phyloP scores from a whole-genome alignment of 371 early-diverging fungal genomes.

The Mucor piriformis region DNA sequence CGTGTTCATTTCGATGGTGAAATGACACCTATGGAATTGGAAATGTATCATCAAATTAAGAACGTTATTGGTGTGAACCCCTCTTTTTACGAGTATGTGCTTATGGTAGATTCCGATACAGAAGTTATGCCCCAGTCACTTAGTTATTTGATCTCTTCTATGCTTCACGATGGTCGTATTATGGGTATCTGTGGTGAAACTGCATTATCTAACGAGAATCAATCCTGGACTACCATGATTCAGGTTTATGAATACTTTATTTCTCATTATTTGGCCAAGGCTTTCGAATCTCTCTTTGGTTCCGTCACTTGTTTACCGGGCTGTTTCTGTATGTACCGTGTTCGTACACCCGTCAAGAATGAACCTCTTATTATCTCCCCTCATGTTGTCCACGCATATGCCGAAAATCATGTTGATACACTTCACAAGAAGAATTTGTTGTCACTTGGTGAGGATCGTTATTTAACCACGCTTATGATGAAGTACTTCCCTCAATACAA shows the following conservation, averaged over 20 bases:
- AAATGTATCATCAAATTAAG: constrained; percentile 91
- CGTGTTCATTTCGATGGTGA: constrained; percentile 92
- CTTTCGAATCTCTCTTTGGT: constrained; percentile 99
- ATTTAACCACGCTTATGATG: constrained; percentile 97
- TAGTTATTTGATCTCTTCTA: constrained; percentile 75
- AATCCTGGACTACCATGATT: constrained; percentile 95
- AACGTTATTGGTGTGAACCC: constrained; percentile 90
- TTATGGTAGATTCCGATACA: constrained; percentile 97
- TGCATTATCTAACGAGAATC: constrained; percentile 82
- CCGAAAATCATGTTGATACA: constrained; percentile 94
- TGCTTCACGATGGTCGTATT: constrained; percentile 82
- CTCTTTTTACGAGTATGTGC: constrained; percentile 86
- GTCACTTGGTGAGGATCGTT: constrained; percentile 86
- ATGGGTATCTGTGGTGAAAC: constrained; percentile 96
- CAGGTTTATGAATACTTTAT: constrained; percentile 99
- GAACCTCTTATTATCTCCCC: constrained; percentile 91
- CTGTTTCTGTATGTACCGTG: constrained; percentile 95
- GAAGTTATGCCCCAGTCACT: constrained; percentile 80
- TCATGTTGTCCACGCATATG: constrained; percentile 91
- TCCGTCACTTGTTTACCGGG: constrained; percentile 95
- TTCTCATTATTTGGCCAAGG: constrained; percentile 96
- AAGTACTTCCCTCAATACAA: constrained; percentile 98
- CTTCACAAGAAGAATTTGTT: constrained; percentile 95
- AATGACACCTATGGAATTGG: constrained; percentile 88
- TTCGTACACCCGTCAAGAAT: constrained; percentile 79